Percentiles rank a stretch among this genome's conserved stretches.
Evolutionary conservation across 2,329 filamentous ascomycete genomes (phyloP).

Genomic region (Aschersonia sp.): DNA sequence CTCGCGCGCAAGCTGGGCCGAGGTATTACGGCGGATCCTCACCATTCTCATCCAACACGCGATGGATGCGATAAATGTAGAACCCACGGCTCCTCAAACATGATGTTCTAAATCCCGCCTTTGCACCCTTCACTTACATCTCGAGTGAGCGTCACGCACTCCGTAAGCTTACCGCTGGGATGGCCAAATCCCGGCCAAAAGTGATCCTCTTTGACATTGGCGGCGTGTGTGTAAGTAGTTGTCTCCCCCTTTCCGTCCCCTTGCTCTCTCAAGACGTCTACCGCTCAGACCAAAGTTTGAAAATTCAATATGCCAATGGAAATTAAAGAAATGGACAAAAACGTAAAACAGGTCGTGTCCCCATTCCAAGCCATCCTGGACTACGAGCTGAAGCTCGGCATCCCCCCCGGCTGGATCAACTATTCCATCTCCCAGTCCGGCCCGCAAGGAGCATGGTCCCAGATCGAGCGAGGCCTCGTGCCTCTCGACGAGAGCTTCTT

Average conservation of each 20-base stretch:
- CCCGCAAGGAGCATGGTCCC: conserved; percentile 75
- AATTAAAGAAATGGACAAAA: neutral
- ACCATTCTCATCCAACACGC: no score
- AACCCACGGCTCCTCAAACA: no score
- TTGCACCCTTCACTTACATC: no score
- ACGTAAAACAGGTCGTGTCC: conserved; percentile 53
- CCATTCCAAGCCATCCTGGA: conserved; percentile 88
- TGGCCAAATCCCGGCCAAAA: conserved; percentile 43
- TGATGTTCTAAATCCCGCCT: no score
- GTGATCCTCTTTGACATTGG: conserved; percentile 90
- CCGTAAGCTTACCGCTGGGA: conserved; percentile 14
- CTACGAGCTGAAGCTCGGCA: conserved; percentile 63
- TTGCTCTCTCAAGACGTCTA: neutral
- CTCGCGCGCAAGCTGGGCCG: no score
- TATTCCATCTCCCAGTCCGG: conserved; percentile 68
- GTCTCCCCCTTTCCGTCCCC: neutral
- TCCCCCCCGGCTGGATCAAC: conserved; percentile 85
- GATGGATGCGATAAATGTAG: no score
- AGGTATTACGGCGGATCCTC: no score
- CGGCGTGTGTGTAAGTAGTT: conserved; percentile 74
- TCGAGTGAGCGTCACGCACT: neutral
- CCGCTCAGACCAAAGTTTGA: no score
- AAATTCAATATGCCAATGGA: neutral
- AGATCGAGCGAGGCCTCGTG: conserved; percentile 72
- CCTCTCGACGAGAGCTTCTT: conserved; percentile 65